These are phyloP conservation scores for Isatis lusitanica DNA, from an alignment of 441 rosid genomes.

Conservation along the genomic window DNA sequence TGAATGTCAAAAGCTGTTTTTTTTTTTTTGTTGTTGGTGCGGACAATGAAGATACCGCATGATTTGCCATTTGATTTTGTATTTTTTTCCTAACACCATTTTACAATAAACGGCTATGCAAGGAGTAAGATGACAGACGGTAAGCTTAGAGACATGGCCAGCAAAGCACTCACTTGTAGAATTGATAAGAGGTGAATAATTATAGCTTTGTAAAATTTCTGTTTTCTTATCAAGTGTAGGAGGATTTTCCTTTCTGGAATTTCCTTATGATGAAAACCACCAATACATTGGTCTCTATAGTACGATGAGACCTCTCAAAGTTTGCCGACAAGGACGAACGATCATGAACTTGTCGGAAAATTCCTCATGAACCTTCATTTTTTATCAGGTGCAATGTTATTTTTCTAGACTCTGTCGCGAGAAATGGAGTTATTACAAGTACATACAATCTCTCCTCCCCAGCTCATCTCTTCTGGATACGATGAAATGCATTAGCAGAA, in stretches of 20 bases:
- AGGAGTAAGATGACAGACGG: constrained; percentile 93
- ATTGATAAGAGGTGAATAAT: constrained; percentile 77
- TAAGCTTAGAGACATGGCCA: constrained; percentile 84
- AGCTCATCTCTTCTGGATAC: background rate
- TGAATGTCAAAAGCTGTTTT: background rate
- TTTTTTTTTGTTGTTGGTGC: background rate
- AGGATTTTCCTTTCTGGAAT: background rate
- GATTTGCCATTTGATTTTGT: background rate
- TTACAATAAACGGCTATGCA: constrained; percentile 85
- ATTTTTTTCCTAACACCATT: constrained; percentile 52
- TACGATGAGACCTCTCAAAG: too few relatives aligned
- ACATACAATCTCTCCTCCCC: constrained; percentile 4
- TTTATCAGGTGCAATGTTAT: too few relatives aligned
- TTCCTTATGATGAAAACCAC: background rate
- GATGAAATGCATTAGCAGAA: constrained; percentile 2
- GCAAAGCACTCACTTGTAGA: constrained; percentile 88
- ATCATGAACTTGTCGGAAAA: too few relatives aligned
- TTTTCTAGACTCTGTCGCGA: constrained; percentile 79
- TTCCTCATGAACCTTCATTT: too few relatives aligned
- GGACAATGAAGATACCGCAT: background rate
- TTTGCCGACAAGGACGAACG: too few relatives aligned
- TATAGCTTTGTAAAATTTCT: background rate
- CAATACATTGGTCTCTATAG: background rate
- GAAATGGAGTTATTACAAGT: constrained; percentile 94
- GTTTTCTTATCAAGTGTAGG: background rate